phyloP scores from a whole-genome alignment of 257 asterid species.

The Solanum peruvianum region DNA sequence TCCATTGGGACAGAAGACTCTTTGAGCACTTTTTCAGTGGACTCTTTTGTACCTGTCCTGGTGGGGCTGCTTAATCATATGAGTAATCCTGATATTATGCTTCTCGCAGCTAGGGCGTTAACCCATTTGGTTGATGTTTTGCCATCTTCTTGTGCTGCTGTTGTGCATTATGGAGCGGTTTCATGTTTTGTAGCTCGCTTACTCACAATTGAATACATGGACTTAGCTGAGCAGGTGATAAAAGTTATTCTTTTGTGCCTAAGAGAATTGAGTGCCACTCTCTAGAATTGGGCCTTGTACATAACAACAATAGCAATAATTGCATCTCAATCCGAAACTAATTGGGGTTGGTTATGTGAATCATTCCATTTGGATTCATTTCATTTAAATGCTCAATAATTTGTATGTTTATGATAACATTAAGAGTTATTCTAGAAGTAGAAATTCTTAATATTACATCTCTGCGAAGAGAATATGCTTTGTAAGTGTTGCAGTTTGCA shows the following conservation, averaged over 20 bases:
- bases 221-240: conserved; percentile 97
- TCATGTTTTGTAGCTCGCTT: conserved; percentile 80
- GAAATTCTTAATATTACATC: not conserved
- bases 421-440: not conserved
- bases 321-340: not conserved
- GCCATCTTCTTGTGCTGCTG: conserved; percentile 89
- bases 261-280: not conserved
- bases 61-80: conserved; percentile 88
- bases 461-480: not conserved
- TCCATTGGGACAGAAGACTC: conserved; percentile 95
- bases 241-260: not conserved
- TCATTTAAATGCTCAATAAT: not conserved
- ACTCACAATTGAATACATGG: conserved; percentile 95
- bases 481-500: not conserved
- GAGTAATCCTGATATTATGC: conserved; percentile 89
- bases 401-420: not conserved
- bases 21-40: conserved; percentile 86
- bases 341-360: not conserved
- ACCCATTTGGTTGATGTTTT: conserved; percentile 94
- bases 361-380: not conserved
- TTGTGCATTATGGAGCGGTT: conserved; percentile 95
- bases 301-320: not conserved
- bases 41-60: conserved; percentile 93
- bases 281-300: not conserved
- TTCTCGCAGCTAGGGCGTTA: conserved; percentile 88